Base-by-base conservation (phyloP, 441 rosid species). In the Geranium incanum region DNA sequence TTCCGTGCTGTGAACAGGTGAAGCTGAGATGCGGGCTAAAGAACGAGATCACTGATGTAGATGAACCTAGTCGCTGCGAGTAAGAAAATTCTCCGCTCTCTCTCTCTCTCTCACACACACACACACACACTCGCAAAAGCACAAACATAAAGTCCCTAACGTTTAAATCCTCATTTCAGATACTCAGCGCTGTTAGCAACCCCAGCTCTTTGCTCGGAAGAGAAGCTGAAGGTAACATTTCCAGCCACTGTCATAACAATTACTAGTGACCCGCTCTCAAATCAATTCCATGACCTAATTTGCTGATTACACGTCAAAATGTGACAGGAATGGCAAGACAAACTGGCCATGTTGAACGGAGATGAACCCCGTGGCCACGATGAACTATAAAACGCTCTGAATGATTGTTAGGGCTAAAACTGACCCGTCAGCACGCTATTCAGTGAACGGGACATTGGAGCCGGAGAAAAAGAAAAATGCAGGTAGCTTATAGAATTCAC, bases 1-100 rank as follows among this genome's bases (percentile, higher is more conserved):
- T 21, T 4, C 12, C 33, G 3, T 28, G 33, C 33, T 28, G 33
- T 71, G 75, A 23, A 60, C 79, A 95, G 99, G 89, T 92, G 15
- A 89, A 74, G 80, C 88, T 95, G 67, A 85, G 95, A 72, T 95
- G 98, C 66, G 97, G 98, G 15, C 76, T 89, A 81, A 86, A 84
- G 37, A 88, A 84, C 59, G 98, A 92, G 87, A 77, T 95, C 52
- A 62, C 86, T 45, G 98, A 89, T 75, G 89, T 95, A 5, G 99
- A 91, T 65, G 98, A 95, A 80, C 99, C 98, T 73, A 95, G 98
- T 77, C 97, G 97, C 48, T 95, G 99, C 96, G 96, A 95, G 99
- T 91, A 84, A 84, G 84, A 74, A 28, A 28, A 28, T 28, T 28
- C 33, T 28, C 33, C 33, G 33, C 33, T 28, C 33, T 62, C 18